Evolutionary conservation across 192 early-diverging fungal genomes (phyloP).

Genomic region (Entophlyctis luteolus): DNA sequence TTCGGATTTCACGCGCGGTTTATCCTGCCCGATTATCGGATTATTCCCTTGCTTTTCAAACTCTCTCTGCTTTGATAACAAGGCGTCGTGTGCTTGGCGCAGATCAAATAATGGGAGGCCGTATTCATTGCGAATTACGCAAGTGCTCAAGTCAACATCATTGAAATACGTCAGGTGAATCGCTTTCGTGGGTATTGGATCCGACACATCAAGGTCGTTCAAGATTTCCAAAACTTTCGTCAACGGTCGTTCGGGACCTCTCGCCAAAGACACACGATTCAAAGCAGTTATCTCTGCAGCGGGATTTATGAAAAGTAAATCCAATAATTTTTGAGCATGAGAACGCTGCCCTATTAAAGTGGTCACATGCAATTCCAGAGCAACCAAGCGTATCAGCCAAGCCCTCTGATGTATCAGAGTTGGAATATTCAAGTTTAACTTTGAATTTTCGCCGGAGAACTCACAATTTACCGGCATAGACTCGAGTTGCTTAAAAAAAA

Average conservation of each 20-base stretch:
- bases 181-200: background rate
- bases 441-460: background rate
- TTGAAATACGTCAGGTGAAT: background rate
- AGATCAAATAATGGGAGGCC: conserved; percentile 62
- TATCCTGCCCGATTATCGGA: conserved; percentile 4
- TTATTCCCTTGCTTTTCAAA: conserved; percentile 8
- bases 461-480: conserved; percentile 42
- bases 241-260: conserved; percentile 56
- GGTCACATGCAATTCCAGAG: conserved; percentile 80
- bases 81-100: conserved; percentile 57
- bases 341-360: conserved; percentile 37
- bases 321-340: conserved; percentile 44
- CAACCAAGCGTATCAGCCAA: conserved; percentile 83
- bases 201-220: conserved; percentile 61
- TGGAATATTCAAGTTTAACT: background rate
- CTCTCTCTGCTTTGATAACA: conserved; percentile 32
- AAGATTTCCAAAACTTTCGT: conserved; percentile 72
- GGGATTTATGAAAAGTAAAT: conserved; percentile 42
- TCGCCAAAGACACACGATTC: background rate
- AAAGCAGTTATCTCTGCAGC: conserved; percentile 12
- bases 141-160: conserved; percentile 22
- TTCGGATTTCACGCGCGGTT: conserved; percentile 41
- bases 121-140: conserved; percentile 25
- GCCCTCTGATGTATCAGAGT: conserved; percentile 72
- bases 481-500: conserved; percentile 63